Conservation (phyloP, 2,329 filamentous ascomycete genomes). For the Fusarium pseudonygamai region DNA sequence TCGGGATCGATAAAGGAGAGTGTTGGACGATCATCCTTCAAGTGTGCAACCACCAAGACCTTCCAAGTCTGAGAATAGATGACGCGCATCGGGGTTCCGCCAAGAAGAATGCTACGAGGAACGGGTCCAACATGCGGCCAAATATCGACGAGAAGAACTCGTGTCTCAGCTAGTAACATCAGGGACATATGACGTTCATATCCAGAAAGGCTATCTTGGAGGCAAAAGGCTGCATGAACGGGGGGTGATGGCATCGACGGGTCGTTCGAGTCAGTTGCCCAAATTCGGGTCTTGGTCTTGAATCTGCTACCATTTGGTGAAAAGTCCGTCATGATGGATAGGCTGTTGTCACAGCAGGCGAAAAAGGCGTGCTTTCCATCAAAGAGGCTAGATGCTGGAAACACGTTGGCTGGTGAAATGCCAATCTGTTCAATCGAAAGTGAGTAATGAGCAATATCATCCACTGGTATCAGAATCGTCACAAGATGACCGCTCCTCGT, state of each 20-base stretch:
- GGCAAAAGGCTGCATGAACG: slow-evolving; percentile 58
- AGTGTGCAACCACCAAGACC: slow-evolving; percentile 63
- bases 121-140: slow-evolving; percentile 57
- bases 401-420: slow-evolving; percentile 49
- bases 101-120: slow-evolving; percentile 58
- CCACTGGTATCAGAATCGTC: slow-evolving; percentile 46
- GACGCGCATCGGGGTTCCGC: slow-evolving; percentile 60
- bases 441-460: slow-evolving; percentile 34
- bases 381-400: slow-evolving; percentile 40
- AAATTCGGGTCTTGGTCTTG: slow-evolving; percentile 57
- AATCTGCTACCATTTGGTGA: slow-evolving; percentile 46
- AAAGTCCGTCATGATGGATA: slow-evolving; percentile 55
- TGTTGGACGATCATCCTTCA: slow-evolving; percentile 54
- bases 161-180: slow-evolving; percentile 60
- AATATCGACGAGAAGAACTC: slow-evolving; percentile 64
- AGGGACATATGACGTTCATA: slow-evolving; percentile 53
- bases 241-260: slow-evolving; percentile 56
- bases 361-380: slow-evolving; percentile 49
- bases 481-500: slow-evolving; percentile 63
- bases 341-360: slow-evolving; percentile 58
- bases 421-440: slow-evolving; percentile 49
- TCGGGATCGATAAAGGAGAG: slow-evolving; percentile 66
- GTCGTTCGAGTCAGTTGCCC: slow-evolving; percentile 61
- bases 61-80: slow-evolving; percentile 64
- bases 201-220: slow-evolving; percentile 53